Percentiles rank a stretch among this genome's conserved stretches.
These are phyloP conservation scores for Rhodotorula paludigena DNA, from an alignment of 768 basidiomycete species.

Conservation along the genomic window DNA sequence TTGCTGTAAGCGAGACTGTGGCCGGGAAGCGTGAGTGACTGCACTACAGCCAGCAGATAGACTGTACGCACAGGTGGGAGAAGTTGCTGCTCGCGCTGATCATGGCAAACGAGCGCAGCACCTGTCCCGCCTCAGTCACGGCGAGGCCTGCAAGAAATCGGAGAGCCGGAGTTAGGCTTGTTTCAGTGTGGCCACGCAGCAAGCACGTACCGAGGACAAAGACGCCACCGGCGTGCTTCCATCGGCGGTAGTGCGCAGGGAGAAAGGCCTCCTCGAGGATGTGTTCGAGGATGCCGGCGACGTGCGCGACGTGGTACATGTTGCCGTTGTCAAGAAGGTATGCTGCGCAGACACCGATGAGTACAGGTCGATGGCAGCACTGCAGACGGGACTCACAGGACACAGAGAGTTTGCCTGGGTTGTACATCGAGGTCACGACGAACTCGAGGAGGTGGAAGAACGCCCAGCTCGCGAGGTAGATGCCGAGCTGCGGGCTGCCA, in stretches of 20 bases:
- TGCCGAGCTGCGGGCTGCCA: constrained; percentile 65
- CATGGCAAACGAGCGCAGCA: constrained; percentile 85
- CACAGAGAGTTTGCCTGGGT: constrained; percentile 81
- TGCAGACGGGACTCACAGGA: constrained; percentile 65
- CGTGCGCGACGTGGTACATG: constrained; percentile 78
- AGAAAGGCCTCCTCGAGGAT: constrained; percentile 52
- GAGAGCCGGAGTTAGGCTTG: background rate
- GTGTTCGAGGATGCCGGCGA: constrained; percentile 72
- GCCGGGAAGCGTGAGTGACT: background rate
- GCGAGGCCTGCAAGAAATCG: constrained; percentile 55
- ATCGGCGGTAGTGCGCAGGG: constrained; percentile 19
- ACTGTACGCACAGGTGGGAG: constrained; percentile 58
- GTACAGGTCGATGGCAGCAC: constrained; percentile 15
- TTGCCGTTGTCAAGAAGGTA: constrained; percentile 86
- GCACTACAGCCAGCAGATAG: fast-evolving
- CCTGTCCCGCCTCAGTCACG: constrained; percentile 66
- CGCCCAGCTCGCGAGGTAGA: constrained; percentile 77
- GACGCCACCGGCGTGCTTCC: constrained; percentile 31
- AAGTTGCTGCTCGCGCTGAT: constrained; percentile 90
- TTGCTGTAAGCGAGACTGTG: constrained; percentile 66
- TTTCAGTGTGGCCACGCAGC: fast-evolving
- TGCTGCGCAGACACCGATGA: no score
- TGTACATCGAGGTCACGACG: constrained; percentile 92
- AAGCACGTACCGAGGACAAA: constrained; percentile 29
- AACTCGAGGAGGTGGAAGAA: constrained; percentile 92